These are phyloP conservation scores for Fusarium poae DNA, from an alignment of 2,329 filamentous ascomycete species.

Conservation along the genomic window DNA sequence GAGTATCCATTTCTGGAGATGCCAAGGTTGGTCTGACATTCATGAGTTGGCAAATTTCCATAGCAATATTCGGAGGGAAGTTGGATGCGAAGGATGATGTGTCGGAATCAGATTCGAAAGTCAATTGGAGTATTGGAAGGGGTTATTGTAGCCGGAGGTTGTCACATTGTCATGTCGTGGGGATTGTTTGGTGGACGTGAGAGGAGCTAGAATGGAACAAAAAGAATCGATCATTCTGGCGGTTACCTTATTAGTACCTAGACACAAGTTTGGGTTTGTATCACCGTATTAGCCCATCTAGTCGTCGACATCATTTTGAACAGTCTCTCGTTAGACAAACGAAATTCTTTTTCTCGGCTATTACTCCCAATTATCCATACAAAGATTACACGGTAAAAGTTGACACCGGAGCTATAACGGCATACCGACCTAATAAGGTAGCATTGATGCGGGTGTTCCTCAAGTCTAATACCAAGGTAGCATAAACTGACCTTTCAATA, in stretches of 20 bases:
- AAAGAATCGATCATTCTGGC: not conserved
- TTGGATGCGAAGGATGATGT: slow-evolving; percentile 33
- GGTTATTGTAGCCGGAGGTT: slow-evolving; percentile 39
- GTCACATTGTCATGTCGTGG: slow-evolving; percentile 2
- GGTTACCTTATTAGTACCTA: no score
- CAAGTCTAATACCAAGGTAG: no score
- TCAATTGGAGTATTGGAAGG: not conserved
- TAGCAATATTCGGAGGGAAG: slow-evolving; percentile 13
- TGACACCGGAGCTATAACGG: not conserved
- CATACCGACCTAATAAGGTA: not conserved
- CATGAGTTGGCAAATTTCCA: slow-evolving; percentile 10
- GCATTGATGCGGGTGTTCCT: no score
- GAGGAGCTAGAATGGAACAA: not conserved
- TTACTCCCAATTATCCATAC: not conserved
- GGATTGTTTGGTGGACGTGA: not conserved
- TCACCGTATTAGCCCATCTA: no score
- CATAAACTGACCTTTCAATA: not conserved
- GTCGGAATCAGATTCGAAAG: slow-evolving; percentile 2
- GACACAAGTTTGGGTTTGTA: not conserved
- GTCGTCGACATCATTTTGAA: not conserved
- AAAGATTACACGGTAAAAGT: not conserved
- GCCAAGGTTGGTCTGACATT: not conserved
- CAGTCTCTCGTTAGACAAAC: not conserved
- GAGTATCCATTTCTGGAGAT: slow-evolving; percentile 20
- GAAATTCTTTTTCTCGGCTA: not conserved